These are phyloP conservation scores for Coniferiporia weirii DNA, from an alignment of 1,284 basidiomycete species.

Conservation along the genomic window DNA sequence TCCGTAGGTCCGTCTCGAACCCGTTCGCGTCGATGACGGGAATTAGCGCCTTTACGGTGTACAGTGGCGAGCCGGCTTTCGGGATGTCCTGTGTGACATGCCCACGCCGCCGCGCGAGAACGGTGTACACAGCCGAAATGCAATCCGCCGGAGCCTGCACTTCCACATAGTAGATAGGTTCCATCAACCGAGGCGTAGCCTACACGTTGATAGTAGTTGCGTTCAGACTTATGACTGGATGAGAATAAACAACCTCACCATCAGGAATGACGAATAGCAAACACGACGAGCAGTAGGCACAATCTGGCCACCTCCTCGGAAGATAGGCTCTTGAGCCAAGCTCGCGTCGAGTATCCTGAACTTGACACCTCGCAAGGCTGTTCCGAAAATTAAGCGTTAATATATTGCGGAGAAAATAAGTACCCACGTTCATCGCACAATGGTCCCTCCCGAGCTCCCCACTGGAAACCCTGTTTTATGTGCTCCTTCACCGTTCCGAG, in stretches of 20 bases:
- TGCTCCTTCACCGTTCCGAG: constrained; percentile 88
- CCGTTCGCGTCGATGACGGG: constrained; percentile 99
- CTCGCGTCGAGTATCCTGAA: constrained; percentile 92
- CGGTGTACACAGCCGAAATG: constrained; percentile 96
- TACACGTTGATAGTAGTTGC: constrained; percentile 29
- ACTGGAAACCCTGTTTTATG: constrained; percentile 99
- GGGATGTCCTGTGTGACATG: constrained; percentile 98
- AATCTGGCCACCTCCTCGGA: constrained; percentile 96
- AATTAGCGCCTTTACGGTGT: constrained; percentile 95
- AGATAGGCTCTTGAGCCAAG: constrained; percentile 92
- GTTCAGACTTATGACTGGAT: background rate
- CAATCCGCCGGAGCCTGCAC: constrained; percentile 98
- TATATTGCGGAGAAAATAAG: background rate
- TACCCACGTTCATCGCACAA: constrained; percentile 95
- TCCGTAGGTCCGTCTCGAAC: constrained; percentile 96
- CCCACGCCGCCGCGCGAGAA: constrained; percentile 91
- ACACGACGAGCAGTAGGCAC: constrained; percentile 96
- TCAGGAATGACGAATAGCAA: constrained; percentile 98
- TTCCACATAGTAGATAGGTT: constrained; percentile 98
- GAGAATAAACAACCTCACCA: constrained; percentile 50
- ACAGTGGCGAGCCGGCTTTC: constrained; percentile 94
- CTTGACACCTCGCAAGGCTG: constrained; percentile 97
- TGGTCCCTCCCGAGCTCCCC: constrained; percentile 96
- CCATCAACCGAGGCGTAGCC: constrained; percentile 90
- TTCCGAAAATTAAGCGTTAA: background rate